A percentile compares a stretch with the other conserved stretches of the same genome.
These are phyloP conservation scores for Jamesozyma hellenica DNA, from an alignment of 805 yeast species.

Conservation along the genomic window DNA sequence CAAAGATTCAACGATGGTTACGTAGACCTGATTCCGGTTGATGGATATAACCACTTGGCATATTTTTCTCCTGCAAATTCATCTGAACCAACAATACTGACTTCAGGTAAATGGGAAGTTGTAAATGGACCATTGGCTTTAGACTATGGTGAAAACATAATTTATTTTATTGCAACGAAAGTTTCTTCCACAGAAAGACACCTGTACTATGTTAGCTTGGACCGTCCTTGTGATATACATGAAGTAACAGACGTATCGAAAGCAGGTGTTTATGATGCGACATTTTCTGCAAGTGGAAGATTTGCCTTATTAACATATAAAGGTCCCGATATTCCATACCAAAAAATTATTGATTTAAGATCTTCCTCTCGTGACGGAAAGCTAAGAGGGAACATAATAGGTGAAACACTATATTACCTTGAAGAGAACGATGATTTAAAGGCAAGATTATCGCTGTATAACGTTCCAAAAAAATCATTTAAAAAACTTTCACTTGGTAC, in stretches of 20 bases:
- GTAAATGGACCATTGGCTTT: constrained; percentile 56
- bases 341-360: constrained; percentile 53
- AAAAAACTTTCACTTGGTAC: constrained; percentile 45
- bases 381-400: constrained; percentile 12
- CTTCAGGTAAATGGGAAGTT: constrained; percentile 87
- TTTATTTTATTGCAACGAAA: constrained; percentile 60
- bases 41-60: constrained; percentile 67
- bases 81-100: constrained; percentile 46
- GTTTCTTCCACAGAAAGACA: constrained; percentile 79
- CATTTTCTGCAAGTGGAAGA: constrained; percentile 73
- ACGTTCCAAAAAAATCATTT: constrained; percentile 46
- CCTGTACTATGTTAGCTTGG: constrained; percentile 56
- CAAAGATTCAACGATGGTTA: constrained; percentile 55
- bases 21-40: constrained; percentile 61
- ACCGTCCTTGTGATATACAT: constrained; percentile 31
- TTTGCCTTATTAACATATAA: constrained; percentile 58
- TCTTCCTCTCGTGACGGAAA: constrained; percentile 13
- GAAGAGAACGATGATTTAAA: constrained; percentile 36
- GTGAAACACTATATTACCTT: constrained; percentile 25
- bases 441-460: constrained; percentile 34
- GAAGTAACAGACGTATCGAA: constrained; percentile 41
- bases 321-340: constrained; percentile 78
- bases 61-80: constrained; percentile 66
- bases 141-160: constrained; percentile 42
- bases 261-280: constrained; percentile 58